phyloP scores from a whole-genome alignment of 768 basidiomycete species.

The Hydnum rufescens region DNA sequence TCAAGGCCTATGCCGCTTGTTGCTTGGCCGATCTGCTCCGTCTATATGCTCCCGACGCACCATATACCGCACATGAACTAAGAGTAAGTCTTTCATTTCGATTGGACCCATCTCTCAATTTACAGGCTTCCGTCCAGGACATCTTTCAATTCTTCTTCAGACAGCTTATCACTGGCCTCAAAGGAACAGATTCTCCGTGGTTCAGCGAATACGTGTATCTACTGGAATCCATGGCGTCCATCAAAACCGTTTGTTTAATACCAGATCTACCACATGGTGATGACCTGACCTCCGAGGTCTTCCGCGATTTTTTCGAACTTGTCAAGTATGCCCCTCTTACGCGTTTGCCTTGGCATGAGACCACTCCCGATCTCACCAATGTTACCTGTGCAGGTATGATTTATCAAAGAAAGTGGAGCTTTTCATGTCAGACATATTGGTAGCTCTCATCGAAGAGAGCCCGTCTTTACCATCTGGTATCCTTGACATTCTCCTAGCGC shows the following conservation, averaged over 20 bases:
- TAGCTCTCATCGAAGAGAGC: conserved; percentile 76
- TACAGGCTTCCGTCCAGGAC: conserved; percentile 28
- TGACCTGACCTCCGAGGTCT: conserved; percentile 64
- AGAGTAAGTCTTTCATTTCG: conserved; percentile 16
- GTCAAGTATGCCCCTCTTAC: conserved; percentile 34
- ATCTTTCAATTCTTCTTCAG: conserved; percentile 94
- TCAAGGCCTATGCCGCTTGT: conserved; percentile 87
- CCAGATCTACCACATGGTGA: conserved; percentile 81
- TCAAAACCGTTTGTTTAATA: conserved; percentile 86
- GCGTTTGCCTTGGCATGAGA: background rate
- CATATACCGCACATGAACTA: conserved; percentile 74
- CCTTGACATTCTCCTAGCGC: conserved; percentile 61
- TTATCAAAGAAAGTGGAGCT: conserved; percentile 66
- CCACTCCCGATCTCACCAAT: conserved; percentile 6
- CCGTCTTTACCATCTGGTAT: conserved; percentile 57
- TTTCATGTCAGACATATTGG: conserved; percentile 75
- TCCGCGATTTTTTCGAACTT: conserved; percentile 64
- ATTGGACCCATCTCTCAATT: background rate
- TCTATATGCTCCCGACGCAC: conserved; percentile 91
- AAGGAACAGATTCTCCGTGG: conserved; percentile 59
- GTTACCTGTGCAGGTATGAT: conserved; percentile 26
- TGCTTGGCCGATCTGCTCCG: conserved; percentile 87
- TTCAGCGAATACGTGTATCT: conserved; percentile 88
- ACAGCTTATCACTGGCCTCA: conserved; percentile 59
- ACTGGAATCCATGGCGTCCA: conserved; percentile 81